These are phyloP conservation scores for Saksenaea oblongispora DNA, from an alignment of 371 early-diverging fungal species.

Conservation along the genomic window DNA sequence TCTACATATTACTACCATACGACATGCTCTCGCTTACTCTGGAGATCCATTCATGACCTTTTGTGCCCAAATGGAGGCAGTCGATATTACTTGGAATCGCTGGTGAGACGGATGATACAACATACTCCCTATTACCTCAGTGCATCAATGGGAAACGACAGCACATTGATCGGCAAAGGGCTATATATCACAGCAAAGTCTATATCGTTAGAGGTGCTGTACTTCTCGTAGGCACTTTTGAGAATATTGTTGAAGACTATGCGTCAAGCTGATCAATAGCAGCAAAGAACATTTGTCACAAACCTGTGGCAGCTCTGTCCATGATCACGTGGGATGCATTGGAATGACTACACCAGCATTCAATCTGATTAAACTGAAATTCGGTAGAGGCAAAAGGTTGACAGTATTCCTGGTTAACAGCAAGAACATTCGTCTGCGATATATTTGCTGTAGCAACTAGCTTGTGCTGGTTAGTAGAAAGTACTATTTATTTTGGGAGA, in stretches of 20 bases:
- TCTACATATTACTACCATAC: neutral
- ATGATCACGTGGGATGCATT: neutral
- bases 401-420: slow-evolving; percentile 11
- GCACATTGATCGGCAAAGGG: slow-evolving; percentile 7
- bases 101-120: neutral
- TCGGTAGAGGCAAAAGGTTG: neutral
- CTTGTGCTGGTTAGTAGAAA: too few relatives aligned
- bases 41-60: slow-evolving; percentile 12
- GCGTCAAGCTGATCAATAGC: neutral
- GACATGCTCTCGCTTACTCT: slow-evolving; percentile 2
- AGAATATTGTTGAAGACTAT: slow-evolving; percentile 11
- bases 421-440: slow-evolving; percentile 3
- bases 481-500: too few relatives aligned
- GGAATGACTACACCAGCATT: slow-evolving; percentile 11
- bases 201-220: neutral
- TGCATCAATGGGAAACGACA: slow-evolving; percentile 5
- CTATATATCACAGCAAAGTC: slow-evolving; percentile 13
- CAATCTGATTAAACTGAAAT: slow-evolving; percentile 7
- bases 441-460: slow-evolving; percentile 13
- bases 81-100: slow-evolving; percentile 13
- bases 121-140: slow-evolving; percentile 1
- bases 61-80: slow-evolving; percentile 14
- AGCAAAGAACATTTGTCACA: neutral
- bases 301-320: neutral
- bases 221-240: slow-evolving; percentile 7